Conservation (phyloP, 1,139 yeast genomes). For the Suhomyces anneliseae region DNA sequence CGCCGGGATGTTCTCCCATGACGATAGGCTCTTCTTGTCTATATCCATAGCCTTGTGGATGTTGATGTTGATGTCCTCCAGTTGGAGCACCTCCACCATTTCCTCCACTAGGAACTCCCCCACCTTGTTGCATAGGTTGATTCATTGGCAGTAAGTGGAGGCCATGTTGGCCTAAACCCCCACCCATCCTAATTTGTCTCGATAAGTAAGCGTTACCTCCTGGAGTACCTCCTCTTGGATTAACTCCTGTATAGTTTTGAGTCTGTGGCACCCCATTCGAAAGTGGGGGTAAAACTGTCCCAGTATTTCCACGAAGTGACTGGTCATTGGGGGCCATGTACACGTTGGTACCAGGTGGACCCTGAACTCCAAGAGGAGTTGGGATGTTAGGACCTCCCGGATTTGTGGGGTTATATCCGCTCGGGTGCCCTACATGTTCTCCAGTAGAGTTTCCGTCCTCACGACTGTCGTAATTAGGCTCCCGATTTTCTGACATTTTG, state of each 20-base stretch:
- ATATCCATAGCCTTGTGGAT: too few species aligned
- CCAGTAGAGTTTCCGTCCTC: background rate
- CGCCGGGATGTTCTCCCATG: background rate
- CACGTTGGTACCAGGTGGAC: background rate
- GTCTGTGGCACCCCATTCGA: background rate
- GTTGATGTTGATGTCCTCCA: too few species aligned
- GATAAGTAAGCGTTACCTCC: background rate
- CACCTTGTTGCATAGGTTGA: background rate
- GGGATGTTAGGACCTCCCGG: background rate
- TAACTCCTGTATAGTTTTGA: background rate
- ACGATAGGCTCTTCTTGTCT: too few species aligned
- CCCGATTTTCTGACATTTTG: background rate
- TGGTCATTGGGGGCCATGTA: constrained; percentile 2
- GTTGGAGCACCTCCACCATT: background rate
- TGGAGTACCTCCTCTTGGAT: background rate
- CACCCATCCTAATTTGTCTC: background rate
- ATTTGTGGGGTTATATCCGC: background rate
- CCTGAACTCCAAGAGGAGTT: background rate
- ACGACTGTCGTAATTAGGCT: background rate
- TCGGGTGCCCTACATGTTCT: background rate
- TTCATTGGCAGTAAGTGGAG: background rate
- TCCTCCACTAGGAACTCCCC: too few species aligned
- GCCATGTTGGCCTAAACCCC: background rate
- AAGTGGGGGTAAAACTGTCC: constrained; percentile 1
- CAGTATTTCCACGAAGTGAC: background rate